phyloP scores from a whole-genome alignment of 192 early-diverging fungal genomes.

The Podila verticillata region DNA sequence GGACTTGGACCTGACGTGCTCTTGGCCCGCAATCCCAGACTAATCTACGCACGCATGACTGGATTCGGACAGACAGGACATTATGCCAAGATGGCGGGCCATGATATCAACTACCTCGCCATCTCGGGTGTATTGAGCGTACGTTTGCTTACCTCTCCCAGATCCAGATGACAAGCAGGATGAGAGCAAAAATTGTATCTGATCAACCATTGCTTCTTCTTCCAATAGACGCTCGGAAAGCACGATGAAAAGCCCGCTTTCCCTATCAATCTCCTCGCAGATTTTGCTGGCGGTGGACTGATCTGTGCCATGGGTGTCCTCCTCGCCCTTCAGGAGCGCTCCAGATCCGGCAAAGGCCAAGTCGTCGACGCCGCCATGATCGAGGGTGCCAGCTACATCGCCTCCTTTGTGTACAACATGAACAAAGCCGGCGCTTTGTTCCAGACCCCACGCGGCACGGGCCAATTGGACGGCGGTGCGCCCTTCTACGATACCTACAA shows the following conservation, averaged over 20 bases:
- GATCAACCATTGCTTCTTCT: background rate
- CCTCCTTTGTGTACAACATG: conserved; percentile 72
- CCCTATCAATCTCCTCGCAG: conserved; percentile 61
- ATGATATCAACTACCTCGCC: conserved; percentile 77
- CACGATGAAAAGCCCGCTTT: conserved; percentile 55
- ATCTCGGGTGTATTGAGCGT: conserved; percentile 70
- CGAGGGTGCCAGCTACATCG: conserved; percentile 64
- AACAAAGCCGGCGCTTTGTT: conserved; percentile 58
- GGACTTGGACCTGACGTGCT: conserved; percentile 69
- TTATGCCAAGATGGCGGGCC: conserved; percentile 62
- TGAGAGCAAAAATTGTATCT: background rate
- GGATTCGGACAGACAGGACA: conserved; percentile 72
- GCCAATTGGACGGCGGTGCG: conserved; percentile 72
- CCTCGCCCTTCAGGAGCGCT: conserved; percentile 68
- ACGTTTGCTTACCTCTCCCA: background rate
- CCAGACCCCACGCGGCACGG: conserved; percentile 63
- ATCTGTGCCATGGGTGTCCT: conserved; percentile 72
- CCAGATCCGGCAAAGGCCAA: conserved; percentile 69
- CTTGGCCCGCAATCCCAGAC: conserved; percentile 59
- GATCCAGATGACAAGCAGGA: background rate
- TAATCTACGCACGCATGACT: conserved; percentile 72
- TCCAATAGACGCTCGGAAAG: conserved; percentile 55
- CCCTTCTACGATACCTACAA: conserved; percentile 75
- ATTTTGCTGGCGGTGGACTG: conserved; percentile 76
- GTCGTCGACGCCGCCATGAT: conserved; percentile 69